Base-by-base conservation (phyloP, 2,329 filamentous ascomycete species). In the Epichloe glyceriae region DNA sequence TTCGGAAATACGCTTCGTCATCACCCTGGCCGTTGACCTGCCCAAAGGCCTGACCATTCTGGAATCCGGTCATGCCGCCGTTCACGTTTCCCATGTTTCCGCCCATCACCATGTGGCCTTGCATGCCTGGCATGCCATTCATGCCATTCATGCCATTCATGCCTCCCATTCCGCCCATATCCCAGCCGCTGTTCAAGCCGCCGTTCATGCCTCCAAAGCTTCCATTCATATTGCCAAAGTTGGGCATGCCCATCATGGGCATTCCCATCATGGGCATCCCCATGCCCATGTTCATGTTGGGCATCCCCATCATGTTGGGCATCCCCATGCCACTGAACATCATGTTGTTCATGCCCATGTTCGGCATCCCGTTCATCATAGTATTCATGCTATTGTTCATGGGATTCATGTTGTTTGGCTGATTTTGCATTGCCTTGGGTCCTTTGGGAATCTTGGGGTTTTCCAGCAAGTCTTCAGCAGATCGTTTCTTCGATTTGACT, bases 1-100 rank as follows among this genome's bases (percentile, higher is more conserved):
- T 91, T 52, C 93, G 80, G 66, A 97, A 94, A 69, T 98, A 98
- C 6, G 93, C 87, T 53, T 89, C 88, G 52, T 95, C 89, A 51
- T 94, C 88, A 56, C 81, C 80, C 52, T 77, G 82, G 2, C 46
- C 52, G 30, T n/a, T 46, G 12, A 76, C 75, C 53, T 72, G 70
- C 1, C 67, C 61, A 46, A 75, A 75, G 57, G 70, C 71, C 54
- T 60, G 61, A 10, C 60, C 63, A 40, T 62, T 64, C 52, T 62
- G 62, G 54, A 61, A 67, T 50, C 61, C 63, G 51, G 60, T 64
- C 61, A 64, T 64, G 47, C 55, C 56, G 30, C 57, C 60, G 47
- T 57, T 57, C 60, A 64, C 61, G 47, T 52, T 57, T 46, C 57
- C 59, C 55, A 57, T 58, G 41, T 50, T 54, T 26, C 52, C 52